Evolutionary conservation across 2,329 filamentous ascomycete genomes (phyloP).

Genomic region (Colletotrichum trifolii): DNA sequence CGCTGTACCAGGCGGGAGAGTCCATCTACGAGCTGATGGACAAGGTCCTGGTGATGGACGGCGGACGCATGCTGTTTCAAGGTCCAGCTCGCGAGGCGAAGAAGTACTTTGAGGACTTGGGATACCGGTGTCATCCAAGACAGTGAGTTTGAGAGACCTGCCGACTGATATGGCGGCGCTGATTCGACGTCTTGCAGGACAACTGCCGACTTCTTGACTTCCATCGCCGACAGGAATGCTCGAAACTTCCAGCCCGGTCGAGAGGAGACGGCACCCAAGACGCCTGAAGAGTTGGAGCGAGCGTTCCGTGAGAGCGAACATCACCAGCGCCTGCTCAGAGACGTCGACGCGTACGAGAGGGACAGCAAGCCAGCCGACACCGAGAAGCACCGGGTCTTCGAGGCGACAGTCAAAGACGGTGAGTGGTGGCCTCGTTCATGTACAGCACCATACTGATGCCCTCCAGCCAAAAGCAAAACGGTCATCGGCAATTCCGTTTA

Average conservation of each 20-base stretch:
- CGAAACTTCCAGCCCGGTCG: conserved; percentile 69
- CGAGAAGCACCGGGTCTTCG: conserved; percentile 33
- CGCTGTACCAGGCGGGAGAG: conserved; percentile 56
- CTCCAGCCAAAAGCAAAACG: conserved; percentile 70
- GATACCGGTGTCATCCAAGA: conserved; percentile 65
- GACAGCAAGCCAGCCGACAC: conserved; percentile 51
- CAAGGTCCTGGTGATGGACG: conserved; percentile 82
- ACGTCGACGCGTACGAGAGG: conserved; percentile 58
- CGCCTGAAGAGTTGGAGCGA: conserved; percentile 68
- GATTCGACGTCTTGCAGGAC: conserved; percentile 56
- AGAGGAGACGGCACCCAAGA: conserved; percentile 70
- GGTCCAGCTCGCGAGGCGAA: conserved; percentile 75
- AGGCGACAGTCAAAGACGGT: conserved; percentile 27
- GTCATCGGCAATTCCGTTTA: conserved; percentile 78
- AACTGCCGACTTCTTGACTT: conserved; percentile 76
- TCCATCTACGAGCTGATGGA: conserved; percentile 70
- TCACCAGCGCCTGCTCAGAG: conserved; percentile 66
- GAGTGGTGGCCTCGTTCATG: neutral
- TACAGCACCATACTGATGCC: neutral
- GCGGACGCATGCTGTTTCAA: conserved; percentile 80
- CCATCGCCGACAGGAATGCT: conserved; percentile 74
- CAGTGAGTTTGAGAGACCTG: conserved; percentile 52
- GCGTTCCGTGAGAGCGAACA: conserved; percentile 68
- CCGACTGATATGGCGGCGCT: conserved; percentile 58
- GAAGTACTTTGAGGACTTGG: conserved; percentile 79